Percentiles rank a stretch among this genome's conserved stretches.
Conservation (phyloP, 1,139 yeast species). For the Suhomyces maxii region DNA sequence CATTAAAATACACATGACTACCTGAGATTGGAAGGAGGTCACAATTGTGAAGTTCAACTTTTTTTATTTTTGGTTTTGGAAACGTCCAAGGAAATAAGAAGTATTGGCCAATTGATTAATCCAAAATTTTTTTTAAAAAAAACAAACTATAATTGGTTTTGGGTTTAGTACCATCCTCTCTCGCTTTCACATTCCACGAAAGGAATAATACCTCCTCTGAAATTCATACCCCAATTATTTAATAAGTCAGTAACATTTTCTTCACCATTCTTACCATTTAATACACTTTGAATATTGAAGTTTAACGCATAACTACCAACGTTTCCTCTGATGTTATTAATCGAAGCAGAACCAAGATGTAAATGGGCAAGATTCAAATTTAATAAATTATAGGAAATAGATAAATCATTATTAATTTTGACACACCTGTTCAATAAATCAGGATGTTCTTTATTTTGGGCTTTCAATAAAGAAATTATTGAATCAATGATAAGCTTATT, state of each 20-base stretch:
- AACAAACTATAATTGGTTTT: background rate
- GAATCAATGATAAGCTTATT: constrained; percentile 38
- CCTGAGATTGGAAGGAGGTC: too few relatives aligned
- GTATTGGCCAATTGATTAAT: too few relatives aligned
- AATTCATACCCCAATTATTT: constrained; percentile 32
- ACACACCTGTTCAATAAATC: constrained; percentile 32
- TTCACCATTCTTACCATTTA: constrained; percentile 1
- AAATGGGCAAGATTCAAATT: constrained; percentile 26
- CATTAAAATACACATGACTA: too few relatives aligned
- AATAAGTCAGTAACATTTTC: constrained; percentile 14
- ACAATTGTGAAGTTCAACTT: too few relatives aligned
- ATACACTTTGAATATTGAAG: constrained; percentile 18
- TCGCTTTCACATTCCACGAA: constrained; percentile 34
- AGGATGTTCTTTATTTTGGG: constrained; percentile 15
- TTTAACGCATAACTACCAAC: constrained; percentile 30
- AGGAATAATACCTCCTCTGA: constrained; percentile 24
- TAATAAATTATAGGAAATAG: constrained; percentile 36
- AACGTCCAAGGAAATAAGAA: too few relatives aligned
- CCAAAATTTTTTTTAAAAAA: too few relatives aligned
- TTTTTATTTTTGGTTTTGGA: too few relatives aligned
- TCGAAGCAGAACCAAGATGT: constrained; percentile 25
- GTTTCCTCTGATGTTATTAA: constrained; percentile 25
- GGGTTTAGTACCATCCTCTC: constrained; percentile 37
- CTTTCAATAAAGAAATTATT: constrained; percentile 18
- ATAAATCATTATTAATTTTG: constrained; percentile 41